Evolutionary conservation across 768 basidiomycete species (phyloP).

Genomic region (Obba rivulosa): DNA sequence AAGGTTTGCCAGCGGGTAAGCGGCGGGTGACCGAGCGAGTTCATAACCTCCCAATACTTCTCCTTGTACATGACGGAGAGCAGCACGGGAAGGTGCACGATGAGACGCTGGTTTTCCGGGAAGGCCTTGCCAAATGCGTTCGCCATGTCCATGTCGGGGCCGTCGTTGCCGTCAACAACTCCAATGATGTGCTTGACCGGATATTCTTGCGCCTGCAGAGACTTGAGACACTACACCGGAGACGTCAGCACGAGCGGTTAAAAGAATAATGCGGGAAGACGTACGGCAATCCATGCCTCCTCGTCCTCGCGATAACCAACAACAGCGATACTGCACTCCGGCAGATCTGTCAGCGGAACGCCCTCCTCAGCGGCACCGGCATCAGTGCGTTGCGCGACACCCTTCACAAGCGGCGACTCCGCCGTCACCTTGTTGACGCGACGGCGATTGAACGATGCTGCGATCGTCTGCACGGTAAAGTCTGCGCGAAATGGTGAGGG

Average conservation of each 20-base stretch:
- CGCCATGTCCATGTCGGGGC: conserved; percentile 12
- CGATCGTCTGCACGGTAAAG: conserved; percentile 10
- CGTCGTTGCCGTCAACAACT: conserved; percentile 15
- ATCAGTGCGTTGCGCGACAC: conserved; percentile 2
- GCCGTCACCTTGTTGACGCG: conserved; percentile 8
- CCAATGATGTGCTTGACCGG: conserved; percentile 16
- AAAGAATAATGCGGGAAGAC: not conserved
- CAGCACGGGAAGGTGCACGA: conserved; percentile 12
- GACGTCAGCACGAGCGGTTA: not conserved
- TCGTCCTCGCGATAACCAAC: conserved; percentile 14
- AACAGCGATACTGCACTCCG: conserved; percentile 13
- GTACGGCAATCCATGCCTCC: conserved; percentile 9
- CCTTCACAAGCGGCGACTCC: conserved; percentile 7
- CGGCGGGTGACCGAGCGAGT: not conserved
- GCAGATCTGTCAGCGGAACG: conserved; percentile 1
- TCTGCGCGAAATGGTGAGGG: not conserved
- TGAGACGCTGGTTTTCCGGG: conserved; percentile 10
- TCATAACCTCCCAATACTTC: conserved; percentile 10
- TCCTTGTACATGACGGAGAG: conserved; percentile 16
- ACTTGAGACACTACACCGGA: conserved; percentile 10
- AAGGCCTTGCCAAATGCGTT: conserved; percentile 11
- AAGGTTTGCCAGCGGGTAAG: conserved; percentile 9
- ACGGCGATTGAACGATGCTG: conserved; percentile 9
- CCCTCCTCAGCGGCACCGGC: not conserved
- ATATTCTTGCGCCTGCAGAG: conserved; percentile 13